Base-by-base conservation (phyloP, 2,329 filamentous ascomycete species). In the Pochonia chlamydosporia region DNA sequence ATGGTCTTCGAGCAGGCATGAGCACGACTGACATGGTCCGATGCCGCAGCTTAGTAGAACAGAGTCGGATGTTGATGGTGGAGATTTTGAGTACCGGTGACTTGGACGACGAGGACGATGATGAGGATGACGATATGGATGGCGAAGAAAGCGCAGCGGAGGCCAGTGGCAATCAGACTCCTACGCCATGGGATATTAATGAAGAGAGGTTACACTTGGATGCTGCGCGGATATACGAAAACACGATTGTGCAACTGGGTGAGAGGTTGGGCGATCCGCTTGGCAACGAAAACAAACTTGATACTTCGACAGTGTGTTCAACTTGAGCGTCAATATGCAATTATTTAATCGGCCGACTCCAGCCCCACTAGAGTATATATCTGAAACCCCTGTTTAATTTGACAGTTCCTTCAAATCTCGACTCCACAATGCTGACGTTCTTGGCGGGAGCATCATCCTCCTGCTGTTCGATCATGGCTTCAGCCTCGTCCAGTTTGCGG, bases 11-110 rank as follows among this genome's bases (percentile, higher is more conserved):
- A 1, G 80, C 82, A 0, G 85, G 88, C 1, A 84, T 88, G 72
- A 89, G 83, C 1, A 72, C 67, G 16, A 92, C 87, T 1, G 89
- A 96, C 63, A 95, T 93, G 75, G 89, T 97, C 7, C 79, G 92
- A 35, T 85, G 91, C 53, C 85, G 87, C 60, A 88, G 87, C 59
- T 70, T 95, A 25, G 87, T 90, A 0, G 87, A 95, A 60, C 79
- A 84, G 54, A 87, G 86, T 14, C 76, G 91, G 23, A 69, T 89
- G 7, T 65, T 81, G 5, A 80, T 92, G 48, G 79, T 89, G 1
- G 82, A 87, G 49, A 76, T 82, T 14, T 76, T 89, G 71, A 78
- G 75, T 50, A 72, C 53, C 20, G 58, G 56, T 4, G 51, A 49
- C 0, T 43, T 49, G n/a, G 70, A 70, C 2, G 69, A 75, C 9